Conservation (phyloP, 169 alveolate species). For the Fabrea salina region DNA sequence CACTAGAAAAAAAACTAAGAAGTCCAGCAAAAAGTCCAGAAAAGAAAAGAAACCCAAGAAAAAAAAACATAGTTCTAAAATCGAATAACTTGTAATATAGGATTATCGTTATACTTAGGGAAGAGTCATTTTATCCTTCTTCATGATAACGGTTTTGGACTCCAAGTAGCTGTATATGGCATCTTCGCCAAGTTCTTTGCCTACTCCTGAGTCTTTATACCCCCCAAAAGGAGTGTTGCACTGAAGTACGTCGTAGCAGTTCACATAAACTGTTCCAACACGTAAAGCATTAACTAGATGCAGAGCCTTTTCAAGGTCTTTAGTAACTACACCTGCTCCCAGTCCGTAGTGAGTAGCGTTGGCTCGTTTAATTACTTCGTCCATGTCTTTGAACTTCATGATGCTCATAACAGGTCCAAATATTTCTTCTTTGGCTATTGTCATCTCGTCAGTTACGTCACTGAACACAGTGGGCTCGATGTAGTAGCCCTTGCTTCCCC, state of each 20-base stretch:
- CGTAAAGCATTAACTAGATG: slow-evolving; percentile 51
- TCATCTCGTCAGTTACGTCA: slow-evolving; percentile 61
- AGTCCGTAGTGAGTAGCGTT: slow-evolving; percentile 83
- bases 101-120: background rate
- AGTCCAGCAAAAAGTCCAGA: no score
- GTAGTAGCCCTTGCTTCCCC: slow-evolving; percentile 62
- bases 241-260: slow-evolving; percentile 39
- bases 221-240: slow-evolving; percentile 71
- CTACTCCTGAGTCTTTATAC: slow-evolving; percentile 69
- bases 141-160: slow-evolving; percentile 37
- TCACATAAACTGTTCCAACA: slow-evolving; percentile 61
- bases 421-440: slow-evolving; percentile 70
- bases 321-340: slow-evolving; percentile 81
- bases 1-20: no score
- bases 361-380: slow-evolving; percentile 82
- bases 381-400: slow-evolving; percentile 50
- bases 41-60: no score
- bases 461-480: slow-evolving; percentile 69
- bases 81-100: no score
- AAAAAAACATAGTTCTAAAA: no score
- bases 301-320: slow-evolving; percentile 63
- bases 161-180: slow-evolving; percentile 55
- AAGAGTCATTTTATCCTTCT: background rate
- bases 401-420: slow-evolving; percentile 79
- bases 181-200: slow-evolving; percentile 66